Evolutionary conservation across 306 rosid genomes (phyloP), one percentile per base, ranked within the genome.

Genomic region (Quercus suber): DNA sequence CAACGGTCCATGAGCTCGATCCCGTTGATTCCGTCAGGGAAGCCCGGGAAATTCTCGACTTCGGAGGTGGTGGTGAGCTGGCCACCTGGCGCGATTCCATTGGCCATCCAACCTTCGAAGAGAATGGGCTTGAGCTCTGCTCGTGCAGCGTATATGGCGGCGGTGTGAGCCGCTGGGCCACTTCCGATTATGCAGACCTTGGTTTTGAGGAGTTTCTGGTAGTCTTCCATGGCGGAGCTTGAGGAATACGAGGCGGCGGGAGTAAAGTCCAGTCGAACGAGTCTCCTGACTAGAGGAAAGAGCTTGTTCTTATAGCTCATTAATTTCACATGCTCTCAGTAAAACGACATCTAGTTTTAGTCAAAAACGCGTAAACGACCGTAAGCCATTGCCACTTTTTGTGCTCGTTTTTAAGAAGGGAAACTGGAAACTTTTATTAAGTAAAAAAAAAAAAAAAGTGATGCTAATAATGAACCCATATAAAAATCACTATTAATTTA

Each of bases 21-120:
- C 18, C 96, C 97, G 4, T 80, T 76, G 75, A 94, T 85, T 1
- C 96, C 97, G 1, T 86, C 89, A 13, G 97, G 91, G 63, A 94
- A 94, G 0, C 97, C 97, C 0, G 98, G 97, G 77, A 92, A 94
- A 65, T 94, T 94, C 83, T 94, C 96, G 31, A 94, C 98, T 43
- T 92, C 97, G 67, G 98, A 75, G 31, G 97, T 94, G 55, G 97
- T 94, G 28, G 97, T 92, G 84, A 90, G 96, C 86, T 94, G 98
- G 25, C 98, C 94, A 6, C 97, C 98, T 19, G 97, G 93, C 65
- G 92, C 96, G 76, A 94, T 89, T 72, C 81, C 93, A 82, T 92
- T 92, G 60, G 97, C 98, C 97, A 92, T 94, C 92, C 95, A 92
- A 2, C 97, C 97, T 51, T 94, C 97, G 68, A 94, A 94, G 67